phyloP scores from a whole-genome alignment of 2,329 filamentous ascomycete genomes.

The Aspergillus quadrilineatus region DNA sequence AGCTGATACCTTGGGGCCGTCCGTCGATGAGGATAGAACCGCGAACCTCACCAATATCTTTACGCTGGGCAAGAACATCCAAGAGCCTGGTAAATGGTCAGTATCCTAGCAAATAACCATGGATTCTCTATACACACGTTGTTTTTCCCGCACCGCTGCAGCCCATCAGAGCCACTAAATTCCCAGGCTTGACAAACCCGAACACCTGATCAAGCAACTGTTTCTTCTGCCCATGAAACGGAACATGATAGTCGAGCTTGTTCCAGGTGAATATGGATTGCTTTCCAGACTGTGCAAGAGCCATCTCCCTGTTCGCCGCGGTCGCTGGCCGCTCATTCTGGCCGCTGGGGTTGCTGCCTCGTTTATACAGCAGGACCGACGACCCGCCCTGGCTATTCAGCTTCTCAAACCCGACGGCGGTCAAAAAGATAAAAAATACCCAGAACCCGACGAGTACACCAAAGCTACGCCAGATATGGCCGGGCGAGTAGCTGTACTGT shows the following conservation, averaged over 20 bases:
- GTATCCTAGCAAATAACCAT: no score
- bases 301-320: neutral
- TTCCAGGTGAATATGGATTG: conserved; percentile 78
- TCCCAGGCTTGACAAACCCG: conserved; percentile 72
- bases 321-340: neutral
- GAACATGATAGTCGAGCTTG: conserved; percentile 69
- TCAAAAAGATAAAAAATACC: conserved; percentile 69
- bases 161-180: conserved; percentile 76
- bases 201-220: conserved; percentile 50
- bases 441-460: conserved; percentile 76
- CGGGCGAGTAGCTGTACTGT: conserved; percentile 54
- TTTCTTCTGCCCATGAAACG: conserved; percentile 44
- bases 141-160: conserved; percentile 69
- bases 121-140: conserved; percentile 27
- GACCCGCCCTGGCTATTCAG: conserved; percentile 31
- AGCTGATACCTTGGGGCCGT: conserved; percentile 43
- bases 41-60: conserved; percentile 43
- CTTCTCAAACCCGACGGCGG: conserved; percentile 73
- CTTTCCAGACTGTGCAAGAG: conserved; percentile 55
- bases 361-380: conserved; percentile 35
- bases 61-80: conserved; percentile 45
- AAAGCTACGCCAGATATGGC: conserved; percentile 68
- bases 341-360: conserved; percentile 22
- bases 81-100: conserved; percentile 32
- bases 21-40: conserved; percentile 47